Evolutionary conservation across 1,284 basidiomycete species (phyloP).

Genomic region (Irpex sp.): DNA sequence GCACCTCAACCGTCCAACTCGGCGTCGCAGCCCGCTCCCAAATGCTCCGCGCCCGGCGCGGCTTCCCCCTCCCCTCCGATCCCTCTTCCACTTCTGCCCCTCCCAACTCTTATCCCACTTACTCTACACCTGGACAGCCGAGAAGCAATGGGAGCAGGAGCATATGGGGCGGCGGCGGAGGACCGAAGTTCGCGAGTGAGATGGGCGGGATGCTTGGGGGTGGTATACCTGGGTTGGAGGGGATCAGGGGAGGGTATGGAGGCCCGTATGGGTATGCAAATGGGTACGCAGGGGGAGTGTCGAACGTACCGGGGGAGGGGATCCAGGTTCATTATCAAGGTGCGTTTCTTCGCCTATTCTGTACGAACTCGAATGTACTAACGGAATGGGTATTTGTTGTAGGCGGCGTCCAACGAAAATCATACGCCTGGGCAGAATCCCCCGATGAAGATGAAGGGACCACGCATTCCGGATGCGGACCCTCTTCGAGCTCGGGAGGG

Average conservation of each 20-base stretch:
- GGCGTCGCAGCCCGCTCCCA: constrained; percentile 58
- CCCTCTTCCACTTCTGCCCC: too few species aligned
- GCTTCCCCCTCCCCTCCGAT: too few species aligned
- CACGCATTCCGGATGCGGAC: background rate
- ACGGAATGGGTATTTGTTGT: too few species aligned
- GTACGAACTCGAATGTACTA: background rate
- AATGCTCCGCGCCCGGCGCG: constrained; percentile 28
- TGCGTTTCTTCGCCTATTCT: background rate
- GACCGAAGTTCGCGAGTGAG: background rate
- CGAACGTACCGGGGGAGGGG: background rate
- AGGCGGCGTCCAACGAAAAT: background rate
- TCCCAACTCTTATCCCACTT: too few species aligned
- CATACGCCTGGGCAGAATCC: background rate
- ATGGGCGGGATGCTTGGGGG: background rate
- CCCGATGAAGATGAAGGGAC: background rate
- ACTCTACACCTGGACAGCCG: too few species aligned
- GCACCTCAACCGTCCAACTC: constrained; percentile 49
- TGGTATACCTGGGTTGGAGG: background rate
- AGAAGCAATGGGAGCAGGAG: background rate
- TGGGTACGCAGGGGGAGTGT: too few species aligned
- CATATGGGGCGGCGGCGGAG: background rate
- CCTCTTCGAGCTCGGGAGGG: background rate
- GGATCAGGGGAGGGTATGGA: too few species aligned
- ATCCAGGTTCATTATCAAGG: too few species aligned
- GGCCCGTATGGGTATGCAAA: too few species aligned